Conservation (phyloP, 169 alveolate genomes). For the Cryptosporidium baileyi region DNA sequence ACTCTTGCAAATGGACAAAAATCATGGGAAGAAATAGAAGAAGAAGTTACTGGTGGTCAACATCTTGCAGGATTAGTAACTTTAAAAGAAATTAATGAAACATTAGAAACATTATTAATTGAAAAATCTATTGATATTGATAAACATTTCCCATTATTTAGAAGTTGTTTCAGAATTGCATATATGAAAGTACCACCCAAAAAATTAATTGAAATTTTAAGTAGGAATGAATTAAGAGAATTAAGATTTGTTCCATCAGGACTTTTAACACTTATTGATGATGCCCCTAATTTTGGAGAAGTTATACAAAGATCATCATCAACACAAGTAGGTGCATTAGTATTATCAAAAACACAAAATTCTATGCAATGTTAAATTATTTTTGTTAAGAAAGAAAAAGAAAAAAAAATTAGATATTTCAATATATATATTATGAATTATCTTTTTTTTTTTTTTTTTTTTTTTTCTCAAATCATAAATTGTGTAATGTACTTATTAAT, state of each 20-base stretch:
- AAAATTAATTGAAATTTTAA: constrained; percentile 9
- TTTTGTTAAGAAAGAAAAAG: not conserved
- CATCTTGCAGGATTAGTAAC: constrained; percentile 76
- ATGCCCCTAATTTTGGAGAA: constrained; percentile 43
- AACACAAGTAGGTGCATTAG: constrained; percentile 52
- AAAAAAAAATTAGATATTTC: not conserved
- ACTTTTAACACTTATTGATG: constrained; percentile 47
- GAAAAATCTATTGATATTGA: constrained; percentile 55
- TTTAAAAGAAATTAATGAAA: constrained; percentile 56
- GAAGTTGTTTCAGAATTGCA: constrained; percentile 53
- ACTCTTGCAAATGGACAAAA: constrained; percentile 82
- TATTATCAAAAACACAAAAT: constrained; percentile 46
- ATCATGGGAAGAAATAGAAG: constrained; percentile 87
- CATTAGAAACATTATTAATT: constrained; percentile 38
- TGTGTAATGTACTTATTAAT: not conserved
- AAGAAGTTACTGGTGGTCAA: constrained; percentile 88
- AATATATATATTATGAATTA: no score
- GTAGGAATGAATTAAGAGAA: constrained; percentile 43
- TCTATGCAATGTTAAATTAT: constrained; percentile 20
- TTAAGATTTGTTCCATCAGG: constrained; percentile 68
- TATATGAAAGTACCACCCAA: constrained; percentile 36
- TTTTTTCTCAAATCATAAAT: no score
- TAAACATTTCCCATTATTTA: constrained; percentile 51
- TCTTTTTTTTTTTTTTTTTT: not conserved
- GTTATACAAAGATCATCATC: constrained; percentile 44